Base-by-base conservation (phyloP, 2,329 filamentous ascomycete genomes). In the Colletotrichum neosansevieriae region DNA sequence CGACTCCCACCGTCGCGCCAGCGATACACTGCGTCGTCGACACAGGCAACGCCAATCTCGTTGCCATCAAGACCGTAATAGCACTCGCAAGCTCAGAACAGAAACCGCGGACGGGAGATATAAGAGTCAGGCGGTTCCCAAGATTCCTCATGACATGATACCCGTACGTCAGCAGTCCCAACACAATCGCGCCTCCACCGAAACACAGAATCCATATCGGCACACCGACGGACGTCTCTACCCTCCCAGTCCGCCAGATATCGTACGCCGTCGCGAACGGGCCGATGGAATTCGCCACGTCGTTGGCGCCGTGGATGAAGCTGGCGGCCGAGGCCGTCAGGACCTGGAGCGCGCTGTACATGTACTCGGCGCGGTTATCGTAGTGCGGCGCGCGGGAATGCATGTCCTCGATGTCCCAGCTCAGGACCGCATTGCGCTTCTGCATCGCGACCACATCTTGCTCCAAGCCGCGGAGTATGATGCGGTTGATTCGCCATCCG, bases 111-210 rank as follows among this genome's bases (percentile, higher is more conserved):
- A 80, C 81, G 2, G 85, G 86, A 9, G 84, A 86, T 73, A 87
- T 85, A 19, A 85, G 79, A 13, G 85, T 88, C 70, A 88, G 80
- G 47, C 85, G 81, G 76, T 87, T 88, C 9, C 85, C 85, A 63
- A 88, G 80, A 53, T 83, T 84, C 58, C 84, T 81, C 84, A 88
- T 88, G 73, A 90, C 88, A 73, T 89, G 87, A 76, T 89, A 90
- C 7, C 88, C 88, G 72, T 88, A 90, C 10, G 86, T 88, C 78
- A 85, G 81, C 67, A 90, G 79, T n/a, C 88, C 88, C n/a, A 88
- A 74, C 50, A 84, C 84, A 29, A 88, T 84, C 54, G 79, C 78
- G 0, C 79, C 75, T 66, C 84, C 84, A 15, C 84, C 83, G 34
- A 84, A 80, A 57, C 81, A 81, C 12, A 86, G 76, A 66, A 86